These are phyloP conservation scores for Tulasnella sp. DNA, from an alignment of 768 basidiomycete genomes.

Conservation along the genomic window DNA sequence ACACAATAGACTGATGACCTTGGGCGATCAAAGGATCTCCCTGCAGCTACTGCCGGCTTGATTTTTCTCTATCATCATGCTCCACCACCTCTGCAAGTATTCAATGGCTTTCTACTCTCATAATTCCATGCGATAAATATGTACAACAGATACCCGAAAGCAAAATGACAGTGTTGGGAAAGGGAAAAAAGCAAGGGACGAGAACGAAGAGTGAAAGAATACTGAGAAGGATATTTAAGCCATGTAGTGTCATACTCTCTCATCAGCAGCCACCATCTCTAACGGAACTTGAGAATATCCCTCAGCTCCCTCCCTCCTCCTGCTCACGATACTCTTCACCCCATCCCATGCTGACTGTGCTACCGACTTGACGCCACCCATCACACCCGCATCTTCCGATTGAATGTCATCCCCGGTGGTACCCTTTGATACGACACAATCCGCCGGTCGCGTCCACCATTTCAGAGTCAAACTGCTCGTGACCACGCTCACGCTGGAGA, in stretches of 20 bases:
- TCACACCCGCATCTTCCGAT: slow-evolving; percentile 29
- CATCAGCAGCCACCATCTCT: slow-evolving; percentile 37
- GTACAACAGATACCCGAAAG: no score
- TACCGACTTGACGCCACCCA: slow-evolving; percentile 34
- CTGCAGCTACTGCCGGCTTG: no score
- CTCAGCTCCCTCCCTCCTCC: slow-evolving; percentile 28
- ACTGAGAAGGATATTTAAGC: no score
- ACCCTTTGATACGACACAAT: slow-evolving; percentile 61
- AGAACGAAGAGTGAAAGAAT: no score
- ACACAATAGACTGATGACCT: no score
- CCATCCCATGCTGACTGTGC: slow-evolving; percentile 37
- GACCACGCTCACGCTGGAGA: slow-evolving; percentile 92
- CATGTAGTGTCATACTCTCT: slow-evolving; percentile 1
- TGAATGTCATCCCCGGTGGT: slow-evolving; percentile 7
- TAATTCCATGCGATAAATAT: no score
- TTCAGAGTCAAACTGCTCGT: slow-evolving; percentile 76
- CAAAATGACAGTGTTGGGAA: no score
- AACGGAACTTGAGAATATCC: slow-evolving; percentile 67
- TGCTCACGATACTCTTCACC: slow-evolving; percentile 33
- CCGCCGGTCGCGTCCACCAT: slow-evolving; percentile 67
- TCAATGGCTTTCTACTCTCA: no score
- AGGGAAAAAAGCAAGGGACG: no score
- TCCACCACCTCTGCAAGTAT: no score
- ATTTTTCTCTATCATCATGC: no score
- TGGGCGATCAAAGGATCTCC: no score